Conservation (phyloP, 805 yeast genomes). For the Starmerella potacharoeniae region DNA sequence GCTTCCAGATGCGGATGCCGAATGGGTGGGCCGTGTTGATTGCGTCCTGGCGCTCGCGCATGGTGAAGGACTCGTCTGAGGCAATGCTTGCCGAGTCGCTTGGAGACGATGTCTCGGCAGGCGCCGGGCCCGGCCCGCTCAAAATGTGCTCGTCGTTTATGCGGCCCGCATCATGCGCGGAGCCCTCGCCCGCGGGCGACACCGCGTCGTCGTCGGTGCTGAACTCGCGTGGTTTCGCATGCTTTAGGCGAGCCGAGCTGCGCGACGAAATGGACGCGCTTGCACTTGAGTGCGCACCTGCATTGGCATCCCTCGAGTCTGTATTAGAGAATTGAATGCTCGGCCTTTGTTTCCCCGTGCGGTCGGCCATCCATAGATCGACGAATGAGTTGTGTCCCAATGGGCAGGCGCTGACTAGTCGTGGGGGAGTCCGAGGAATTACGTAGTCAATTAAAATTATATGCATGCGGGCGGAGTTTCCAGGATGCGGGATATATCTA, state of each 20-base stretch:
- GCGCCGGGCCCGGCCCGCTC: constrained; percentile 14
- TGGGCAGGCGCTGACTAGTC: background rate
- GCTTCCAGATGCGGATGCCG: constrained; percentile 98
- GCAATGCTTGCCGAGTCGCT: constrained; percentile 25
- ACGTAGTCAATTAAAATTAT: background rate
- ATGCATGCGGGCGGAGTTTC: no score
- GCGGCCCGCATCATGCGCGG: background rate
- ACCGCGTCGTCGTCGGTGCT: constrained; percentile 1
- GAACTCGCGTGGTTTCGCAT: background rate
- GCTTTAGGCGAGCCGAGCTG: background rate
- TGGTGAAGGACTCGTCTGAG: constrained; percentile 71
- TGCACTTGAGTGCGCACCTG: background rate
- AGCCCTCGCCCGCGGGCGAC: background rate
- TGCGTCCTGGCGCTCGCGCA: constrained; percentile 89
- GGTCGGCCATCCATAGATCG: background rate
- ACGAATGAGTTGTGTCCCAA: background rate
- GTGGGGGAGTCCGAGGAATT: background rate
- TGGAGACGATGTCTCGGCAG: background rate
- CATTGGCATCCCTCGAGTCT: background rate
- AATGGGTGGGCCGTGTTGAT: constrained; percentile 95
- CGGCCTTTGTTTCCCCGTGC: background rate
- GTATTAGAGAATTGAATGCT: background rate
- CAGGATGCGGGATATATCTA: no score
- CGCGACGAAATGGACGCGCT: background rate
- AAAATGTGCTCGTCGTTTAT: background rate